Evolutionary conservation across 768 basidiomycete genomes (phyloP).

Genomic region (Pulveroboletus sp.): DNA sequence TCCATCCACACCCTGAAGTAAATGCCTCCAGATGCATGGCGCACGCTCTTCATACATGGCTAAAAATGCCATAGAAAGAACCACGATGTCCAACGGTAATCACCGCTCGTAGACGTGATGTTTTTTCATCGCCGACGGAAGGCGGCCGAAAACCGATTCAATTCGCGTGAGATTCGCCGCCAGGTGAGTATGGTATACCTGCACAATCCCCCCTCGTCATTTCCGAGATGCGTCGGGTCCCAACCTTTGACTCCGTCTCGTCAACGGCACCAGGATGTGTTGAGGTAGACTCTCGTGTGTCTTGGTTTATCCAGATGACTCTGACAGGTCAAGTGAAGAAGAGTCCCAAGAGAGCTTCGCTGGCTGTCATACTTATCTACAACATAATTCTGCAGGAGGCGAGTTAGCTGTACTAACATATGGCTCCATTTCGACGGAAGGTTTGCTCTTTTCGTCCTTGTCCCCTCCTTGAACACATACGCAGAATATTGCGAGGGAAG

Average conservation of each 20-base stretch:
- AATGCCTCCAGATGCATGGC: no score
- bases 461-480: constrained; percentile 62
- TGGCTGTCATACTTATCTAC: constrained; percentile 41
- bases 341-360: constrained; percentile 42
- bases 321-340: constrained; percentile 23
- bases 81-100: no score
- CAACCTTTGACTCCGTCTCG: neutral
- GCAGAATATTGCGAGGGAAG: constrained; percentile 58
- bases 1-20: no score
- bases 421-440: constrained; percentile 30
- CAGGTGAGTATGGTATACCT: no score
- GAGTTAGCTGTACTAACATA: neutral
- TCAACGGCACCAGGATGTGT: neutral
- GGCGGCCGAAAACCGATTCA: no score
- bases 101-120: no score
- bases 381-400: constrained; percentile 45
- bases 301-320: neutral
- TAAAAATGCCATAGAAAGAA: no score
- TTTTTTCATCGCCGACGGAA: no score
- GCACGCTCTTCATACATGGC: no score
- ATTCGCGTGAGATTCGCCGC: no score
- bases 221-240: neutral
- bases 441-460: constrained; percentile 62
- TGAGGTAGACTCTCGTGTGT: constrained; percentile 3
- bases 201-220: no score